Base-by-base conservation (phyloP, 169 alveolate species). In the Cyclospora cayetanensis region DNA sequence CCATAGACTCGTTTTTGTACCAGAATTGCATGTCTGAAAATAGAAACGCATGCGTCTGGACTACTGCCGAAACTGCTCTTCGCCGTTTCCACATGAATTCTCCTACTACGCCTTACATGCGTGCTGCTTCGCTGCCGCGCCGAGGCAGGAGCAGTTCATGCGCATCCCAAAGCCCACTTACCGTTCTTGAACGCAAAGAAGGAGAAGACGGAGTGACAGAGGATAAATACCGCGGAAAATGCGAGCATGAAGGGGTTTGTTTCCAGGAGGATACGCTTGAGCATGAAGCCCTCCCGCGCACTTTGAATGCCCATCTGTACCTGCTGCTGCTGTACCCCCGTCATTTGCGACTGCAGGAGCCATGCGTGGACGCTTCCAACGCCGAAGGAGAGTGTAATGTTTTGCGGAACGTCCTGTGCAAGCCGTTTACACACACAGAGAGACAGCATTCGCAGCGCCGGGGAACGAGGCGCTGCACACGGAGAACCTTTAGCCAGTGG, bases 1-100 rank as follows among this genome's bases (percentile, higher is more conserved):
- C 97, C 98, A 98, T 96, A 25, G 98, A 97, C 72, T 98, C 99
- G 94, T 97, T 97, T 79, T 95, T 93, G 76, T 97, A 94, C 99
- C 99, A 98, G 93, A 98, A 98, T 60, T 96, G 97, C 88, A 98
- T 96, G 94, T 98, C 97, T 95, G 66, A 22, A 90, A 42, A 18
- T 2, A 42, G 42, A 25, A 68, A 22, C 55, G 60, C 43, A 92
- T 74, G 96, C 80, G 90, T 92, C 86, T 93, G 94, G 34, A 93
- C 22, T 29, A 85, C 15, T 55, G 50, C 83, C 25, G 42, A 4
- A 15, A 9, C 79, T 66, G 60, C 15, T 15, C 15, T 11, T 46
- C 18, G 60, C 9, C 18, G 60, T 11, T 22, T 53, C 22, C 66
- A 53, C 66, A 53, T 22, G 22, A 22, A 53, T 22, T 22, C 66